A percentile compares a stretch with the other conserved stretches of the same genome.
Conservation (phyloP, 345 rosid genomes). For the Psidium guajava region DNA sequence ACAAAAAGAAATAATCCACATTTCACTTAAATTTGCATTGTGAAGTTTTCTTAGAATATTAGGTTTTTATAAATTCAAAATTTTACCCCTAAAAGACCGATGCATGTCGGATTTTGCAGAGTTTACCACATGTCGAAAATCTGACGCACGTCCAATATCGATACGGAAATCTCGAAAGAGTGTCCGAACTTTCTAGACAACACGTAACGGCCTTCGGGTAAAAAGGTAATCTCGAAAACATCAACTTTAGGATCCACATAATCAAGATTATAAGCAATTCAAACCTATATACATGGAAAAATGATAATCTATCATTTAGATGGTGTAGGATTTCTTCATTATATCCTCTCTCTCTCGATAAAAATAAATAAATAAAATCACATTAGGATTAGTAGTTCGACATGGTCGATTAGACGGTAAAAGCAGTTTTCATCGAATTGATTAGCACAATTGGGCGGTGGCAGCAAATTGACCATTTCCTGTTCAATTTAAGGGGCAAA, state of each 20-base stretch:
- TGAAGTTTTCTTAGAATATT: too few relatives aligned
- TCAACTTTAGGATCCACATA: not conserved
- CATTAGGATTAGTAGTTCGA: too few relatives aligned
- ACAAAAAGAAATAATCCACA: too few relatives aligned
- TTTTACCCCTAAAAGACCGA: too few relatives aligned
- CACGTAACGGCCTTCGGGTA: too few relatives aligned
- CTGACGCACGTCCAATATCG: too few relatives aligned
- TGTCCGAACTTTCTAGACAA: not conserved
- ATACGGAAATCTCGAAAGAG: too few relatives aligned
- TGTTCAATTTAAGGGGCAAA: not conserved
- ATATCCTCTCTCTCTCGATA: not conserved
- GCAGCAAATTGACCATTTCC: not conserved
- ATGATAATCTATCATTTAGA: not conserved
- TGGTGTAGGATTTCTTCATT: not conserved
- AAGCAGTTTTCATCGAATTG: not conserved
- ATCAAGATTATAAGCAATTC: not conserved
- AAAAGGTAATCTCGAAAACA: too few relatives aligned
- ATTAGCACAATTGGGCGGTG: not conserved
- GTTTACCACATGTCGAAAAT: too few relatives aligned
- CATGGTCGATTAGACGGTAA: not conserved
- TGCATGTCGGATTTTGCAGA: too few relatives aligned
- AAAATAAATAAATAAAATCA: not conserved
- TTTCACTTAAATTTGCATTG: too few relatives aligned
- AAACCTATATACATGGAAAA: not conserved
- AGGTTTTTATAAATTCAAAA: too few relatives aligned